phyloP scores from a whole-genome alignment of 768 basidiomycete species.

The Tephrocybe sp. region DNA sequence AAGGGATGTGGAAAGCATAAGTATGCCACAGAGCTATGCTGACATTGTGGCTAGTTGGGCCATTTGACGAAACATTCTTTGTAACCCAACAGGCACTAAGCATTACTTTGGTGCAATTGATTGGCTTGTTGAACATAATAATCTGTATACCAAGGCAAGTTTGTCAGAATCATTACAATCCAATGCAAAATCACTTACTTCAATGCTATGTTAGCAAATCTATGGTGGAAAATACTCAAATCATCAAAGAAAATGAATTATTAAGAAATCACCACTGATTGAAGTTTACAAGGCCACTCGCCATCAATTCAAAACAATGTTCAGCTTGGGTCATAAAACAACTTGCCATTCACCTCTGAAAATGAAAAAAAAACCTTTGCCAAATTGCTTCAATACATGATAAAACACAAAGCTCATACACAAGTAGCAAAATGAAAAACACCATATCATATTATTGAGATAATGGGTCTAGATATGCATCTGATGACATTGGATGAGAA shows the following conservation, averaged over 20 bases:
- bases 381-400: no score
- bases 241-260: constrained; percentile 27
- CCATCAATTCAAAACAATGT: constrained; percentile 21
- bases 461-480: no score
- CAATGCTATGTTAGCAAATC: constrained; percentile 21
- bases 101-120: constrained; percentile 33
- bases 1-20: constrained; percentile 18
- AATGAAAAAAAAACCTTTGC: no score
- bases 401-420: no score
- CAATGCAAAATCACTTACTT: no score
- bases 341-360: no score
- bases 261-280: constrained; percentile 33
- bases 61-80: constrained; percentile 28
- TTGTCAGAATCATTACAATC: not conserved
- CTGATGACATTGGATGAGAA: no score
- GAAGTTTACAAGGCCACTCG: constrained; percentile 29
- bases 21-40: constrained; percentile 17
- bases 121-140: constrained; percentile 42
- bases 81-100: constrained; percentile 35
- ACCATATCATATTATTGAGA: no score
- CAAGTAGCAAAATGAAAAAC: no score
- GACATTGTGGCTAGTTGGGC: no score
- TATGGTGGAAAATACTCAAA: constrained; percentile 36
- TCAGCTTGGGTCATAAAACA: no score
- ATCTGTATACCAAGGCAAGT: constrained; percentile 42